phyloP scores from a whole-genome alignment of 768 basidiomycete species.

The Melanogaster broomeanus region DNA sequence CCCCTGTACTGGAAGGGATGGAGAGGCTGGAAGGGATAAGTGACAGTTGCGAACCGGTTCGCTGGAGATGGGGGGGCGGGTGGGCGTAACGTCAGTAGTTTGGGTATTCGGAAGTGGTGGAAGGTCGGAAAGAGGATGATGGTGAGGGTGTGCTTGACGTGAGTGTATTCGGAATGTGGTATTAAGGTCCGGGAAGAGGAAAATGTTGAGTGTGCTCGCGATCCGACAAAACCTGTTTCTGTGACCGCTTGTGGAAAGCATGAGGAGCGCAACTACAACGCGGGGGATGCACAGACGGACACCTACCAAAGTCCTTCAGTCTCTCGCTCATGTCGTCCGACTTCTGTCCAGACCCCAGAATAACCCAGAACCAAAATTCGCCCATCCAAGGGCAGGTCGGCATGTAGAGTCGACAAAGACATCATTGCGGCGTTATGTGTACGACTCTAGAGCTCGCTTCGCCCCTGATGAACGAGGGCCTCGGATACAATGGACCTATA shows the following conservation, averaged over 20 bases:
- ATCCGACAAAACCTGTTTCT: slow-evolving; percentile 67
- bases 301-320: too few relatives aligned
- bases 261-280: too few relatives aligned
- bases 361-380: slow-evolving; percentile 57
- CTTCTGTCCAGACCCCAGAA: slow-evolving; percentile 71
- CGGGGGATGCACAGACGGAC: too few relatives aligned
- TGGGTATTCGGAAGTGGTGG: slow-evolving; percentile 46
- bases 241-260: slow-evolving; percentile 62
- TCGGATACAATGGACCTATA: slow-evolving; percentile 65
- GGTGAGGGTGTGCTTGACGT: slow-evolving; percentile 81
- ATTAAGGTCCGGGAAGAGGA: slow-evolving; percentile 76
- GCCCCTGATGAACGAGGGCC: slow-evolving; percentile 56
- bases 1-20: slow-evolving; percentile 58
- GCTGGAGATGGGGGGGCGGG: slow-evolving; percentile 33
- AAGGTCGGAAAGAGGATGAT: slow-evolving; percentile 73
- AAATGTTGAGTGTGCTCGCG: slow-evolving; percentile 79
- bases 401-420: slow-evolving; percentile 57
- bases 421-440: slow-evolving; percentile 56
- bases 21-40: slow-evolving; percentile 36
- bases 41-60: slow-evolving; percentile 25
- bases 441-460: slow-evolving; percentile 64
- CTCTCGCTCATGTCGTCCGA: slow-evolving; percentile 76
- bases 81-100: slow-evolving; percentile 38
- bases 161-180: slow-evolving; percentile 43
- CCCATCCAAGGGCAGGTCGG: slow-evolving; percentile 46